Evolutionary conservation across 2,329 filamentous ascomycete species (phyloP).

Genomic region (Trichoderma asperellum): DNA sequence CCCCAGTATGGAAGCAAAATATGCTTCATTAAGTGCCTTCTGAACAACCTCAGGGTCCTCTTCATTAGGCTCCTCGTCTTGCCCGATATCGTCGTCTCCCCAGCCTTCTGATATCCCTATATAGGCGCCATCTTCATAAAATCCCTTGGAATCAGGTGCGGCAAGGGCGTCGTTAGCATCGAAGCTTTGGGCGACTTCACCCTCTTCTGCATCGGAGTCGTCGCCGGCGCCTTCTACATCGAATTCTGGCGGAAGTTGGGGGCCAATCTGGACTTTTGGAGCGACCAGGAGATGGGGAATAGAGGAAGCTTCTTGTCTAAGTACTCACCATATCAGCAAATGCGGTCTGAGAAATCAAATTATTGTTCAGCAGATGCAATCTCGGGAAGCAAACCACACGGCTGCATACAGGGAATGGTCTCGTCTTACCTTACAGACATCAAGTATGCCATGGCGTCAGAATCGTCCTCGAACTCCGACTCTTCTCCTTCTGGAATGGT

Average conservation of each 20-base stretch:
- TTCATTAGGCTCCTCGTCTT: conserved; percentile 37
- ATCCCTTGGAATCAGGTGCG: conserved; percentile 61
- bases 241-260: conserved; percentile 50
- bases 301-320: conserved; percentile 72
- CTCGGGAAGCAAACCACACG: not conserved
- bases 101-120: conserved; percentile 59
- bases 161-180: conserved; percentile 48
- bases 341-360: conserved; percentile 5
- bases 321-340: conserved; percentile 57
- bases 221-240: conserved; percentile 39
- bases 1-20: conserved; percentile 66
- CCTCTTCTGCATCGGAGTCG: conserved; percentile 41
- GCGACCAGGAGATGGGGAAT: conserved; percentile 75
- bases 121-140: conserved; percentile 80
- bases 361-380: conserved; percentile 27
- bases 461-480: conserved; percentile 68
- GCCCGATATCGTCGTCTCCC: conserved; percentile 37
- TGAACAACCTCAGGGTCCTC: conserved; percentile 38
- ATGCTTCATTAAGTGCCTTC: conserved; percentile 63
- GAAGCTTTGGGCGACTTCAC: conserved; percentile 46
- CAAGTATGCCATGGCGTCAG: conserved; percentile 71
- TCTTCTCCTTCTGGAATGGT: conserved; percentile 57
- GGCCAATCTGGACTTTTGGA: conserved; percentile 57
- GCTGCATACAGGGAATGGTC: not conserved
- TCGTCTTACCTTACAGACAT: conserved; percentile 69